These are phyloP conservation scores for Cyamopsis tetragonoloba DNA, from an alignment of 306 rosid species.

Conservation along the genomic window DNA sequence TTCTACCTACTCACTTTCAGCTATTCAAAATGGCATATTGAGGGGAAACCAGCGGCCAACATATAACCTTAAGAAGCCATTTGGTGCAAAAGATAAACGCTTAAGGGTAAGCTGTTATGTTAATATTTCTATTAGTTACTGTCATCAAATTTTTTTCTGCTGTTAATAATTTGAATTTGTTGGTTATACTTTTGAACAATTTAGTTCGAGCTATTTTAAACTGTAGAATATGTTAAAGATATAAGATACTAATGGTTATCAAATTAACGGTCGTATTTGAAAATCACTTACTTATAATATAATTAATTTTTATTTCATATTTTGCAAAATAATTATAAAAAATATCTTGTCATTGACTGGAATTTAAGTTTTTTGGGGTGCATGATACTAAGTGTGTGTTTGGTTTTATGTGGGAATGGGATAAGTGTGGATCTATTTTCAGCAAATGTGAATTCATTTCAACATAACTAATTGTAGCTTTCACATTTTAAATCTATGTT, in stretches of 20 bases:
- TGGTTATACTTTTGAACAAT: neutral
- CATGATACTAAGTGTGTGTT: no score
- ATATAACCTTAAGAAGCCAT: slow-evolving; percentile 82
- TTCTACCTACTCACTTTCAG: slow-evolving; percentile 76
- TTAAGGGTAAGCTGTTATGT: slow-evolving; percentile 39
- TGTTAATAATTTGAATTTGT: neutral
- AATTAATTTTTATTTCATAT: neutral
- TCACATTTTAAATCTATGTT: no score
- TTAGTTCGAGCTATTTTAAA: neutral
- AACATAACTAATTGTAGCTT: no score
- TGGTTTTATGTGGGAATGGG: no score
- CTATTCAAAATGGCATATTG: slow-evolving; percentile 88
- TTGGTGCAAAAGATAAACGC: slow-evolving; percentile 77
- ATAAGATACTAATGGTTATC: neutral
- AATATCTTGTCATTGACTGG: neutral
- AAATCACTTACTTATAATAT: neutral
- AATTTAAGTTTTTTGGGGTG: neutral
- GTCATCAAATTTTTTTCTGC: neutral
- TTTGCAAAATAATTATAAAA: neutral
- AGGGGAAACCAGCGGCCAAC: slow-evolving; percentile 93
- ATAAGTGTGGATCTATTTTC: no score
- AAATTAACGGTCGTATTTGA: neutral
- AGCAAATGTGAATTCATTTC: no score
- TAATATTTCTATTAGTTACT: neutral
- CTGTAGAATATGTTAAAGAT: neutral